These are phyloP conservation scores for Penicillium manginii DNA, from an alignment of 495 filamentous ascomycete species.

Conservation along the genomic window DNA sequence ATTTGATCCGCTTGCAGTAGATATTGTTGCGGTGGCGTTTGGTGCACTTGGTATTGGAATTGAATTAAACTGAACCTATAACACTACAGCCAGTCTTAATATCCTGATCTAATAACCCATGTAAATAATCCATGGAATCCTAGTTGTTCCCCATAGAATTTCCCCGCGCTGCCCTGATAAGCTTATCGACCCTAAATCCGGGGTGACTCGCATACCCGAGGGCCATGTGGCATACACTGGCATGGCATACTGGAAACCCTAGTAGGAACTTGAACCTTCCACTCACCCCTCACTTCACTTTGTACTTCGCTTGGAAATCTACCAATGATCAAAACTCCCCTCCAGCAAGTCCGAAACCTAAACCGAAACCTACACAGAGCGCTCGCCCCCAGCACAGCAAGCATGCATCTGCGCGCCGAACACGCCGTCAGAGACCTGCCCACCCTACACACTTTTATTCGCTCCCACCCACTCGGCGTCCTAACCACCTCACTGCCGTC, in stretches of 20 bases:
- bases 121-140: no score
- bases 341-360: no score
- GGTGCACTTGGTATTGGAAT: no score
- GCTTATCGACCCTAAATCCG: constrained; percentile 14
- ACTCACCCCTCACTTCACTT: no score
- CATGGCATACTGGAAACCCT: no score
- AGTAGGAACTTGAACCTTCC: no score
- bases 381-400: neutral
- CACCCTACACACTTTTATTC: constrained; percentile 49
- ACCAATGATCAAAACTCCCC: neutral
- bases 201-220: no score
- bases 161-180: constrained; percentile 6
- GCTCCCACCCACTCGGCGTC: constrained; percentile 51
- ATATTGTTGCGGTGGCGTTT: neutral
- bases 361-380: no score
- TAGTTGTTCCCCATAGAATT: no score
- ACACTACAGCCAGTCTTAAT: no score
- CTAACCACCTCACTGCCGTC: constrained; percentile 54
- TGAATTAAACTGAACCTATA: no score
- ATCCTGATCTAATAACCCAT: no score
- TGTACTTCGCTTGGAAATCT: neutral
- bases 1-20: constrained; percentile 8
- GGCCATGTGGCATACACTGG: neutral
- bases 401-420: constrained; percentile 52
- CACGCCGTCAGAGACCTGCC: constrained; percentile 46